These are phyloP conservation scores for Cladorrhinum sp. DNA, from an alignment of 2,329 filamentous ascomycete species.

Conservation along the genomic window DNA sequence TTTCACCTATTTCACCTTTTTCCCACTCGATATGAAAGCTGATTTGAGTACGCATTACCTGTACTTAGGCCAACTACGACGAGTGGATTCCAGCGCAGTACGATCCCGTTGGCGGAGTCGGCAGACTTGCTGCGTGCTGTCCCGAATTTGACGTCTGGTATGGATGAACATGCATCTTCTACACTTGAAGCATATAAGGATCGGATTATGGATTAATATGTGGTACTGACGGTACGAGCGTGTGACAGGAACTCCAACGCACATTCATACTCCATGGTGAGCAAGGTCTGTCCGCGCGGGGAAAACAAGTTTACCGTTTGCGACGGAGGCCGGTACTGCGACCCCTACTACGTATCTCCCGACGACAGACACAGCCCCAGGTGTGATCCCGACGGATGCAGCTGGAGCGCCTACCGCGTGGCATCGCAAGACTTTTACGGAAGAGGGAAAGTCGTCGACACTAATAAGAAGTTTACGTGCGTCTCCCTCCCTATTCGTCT, in stretches of 20 bases:
- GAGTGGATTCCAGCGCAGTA: neutral
- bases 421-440: constrained; percentile 61
- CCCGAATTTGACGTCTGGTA: constrained; percentile 6
- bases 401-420: constrained; percentile 64
- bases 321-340: constrained; percentile 45
- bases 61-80: constrained; percentile 34
- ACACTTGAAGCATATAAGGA: too few species aligned
- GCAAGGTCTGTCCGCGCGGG: neutral
- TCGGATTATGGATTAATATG: too few species aligned
- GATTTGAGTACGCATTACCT: too few species aligned
- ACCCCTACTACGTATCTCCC: constrained; percentile 38
- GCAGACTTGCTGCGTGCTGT: neutral
- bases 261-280: neutral
- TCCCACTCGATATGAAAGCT: too few species aligned
- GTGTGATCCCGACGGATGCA: constrained; percentile 64
- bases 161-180: too few species aligned
- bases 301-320: constrained; percentile 33
- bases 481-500: neutral
- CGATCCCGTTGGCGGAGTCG: neutral
- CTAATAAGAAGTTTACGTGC: constrained; percentile 49
- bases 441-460: constrained; percentile 54
- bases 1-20: constrained; percentile 21
- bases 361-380: constrained; percentile 52
- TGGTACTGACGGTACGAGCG: too few species aligned
- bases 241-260: constrained; percentile 1